Evolutionary conservation across 805 yeast genomes (phyloP).

Genomic region (Cyberlindnera saturnus): DNA sequence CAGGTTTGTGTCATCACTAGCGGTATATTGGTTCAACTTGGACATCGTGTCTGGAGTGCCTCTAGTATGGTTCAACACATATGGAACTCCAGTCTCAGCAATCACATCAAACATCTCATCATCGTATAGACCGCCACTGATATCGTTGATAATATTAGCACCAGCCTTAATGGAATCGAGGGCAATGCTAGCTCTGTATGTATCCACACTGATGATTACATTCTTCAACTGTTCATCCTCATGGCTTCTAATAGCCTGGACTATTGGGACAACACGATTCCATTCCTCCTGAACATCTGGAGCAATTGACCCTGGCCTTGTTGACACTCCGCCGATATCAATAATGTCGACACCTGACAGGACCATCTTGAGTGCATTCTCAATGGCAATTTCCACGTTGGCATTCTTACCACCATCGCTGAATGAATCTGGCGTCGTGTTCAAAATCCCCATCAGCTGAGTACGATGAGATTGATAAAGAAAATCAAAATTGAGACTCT

Average conservation of each 20-base stretch:
- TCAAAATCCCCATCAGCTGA: slow-evolving; percentile 78
- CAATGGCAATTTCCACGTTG: slow-evolving; percentile 35
- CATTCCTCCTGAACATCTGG: slow-evolving; percentile 64
- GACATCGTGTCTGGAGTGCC: slow-evolving; percentile 78
- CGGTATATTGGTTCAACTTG: slow-evolving; percentile 46
- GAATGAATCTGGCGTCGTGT: slow-evolving; percentile 91
- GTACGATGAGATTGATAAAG: slow-evolving; percentile 44
- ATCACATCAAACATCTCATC: slow-evolving; percentile 58
- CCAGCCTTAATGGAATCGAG: slow-evolving; percentile 62
- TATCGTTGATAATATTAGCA: slow-evolving; percentile 89
- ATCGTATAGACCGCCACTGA: slow-evolving; percentile 76
- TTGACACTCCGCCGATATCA: slow-evolving; percentile 93
- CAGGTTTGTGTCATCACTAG: slow-evolving; percentile 30
- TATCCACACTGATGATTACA: slow-evolving; percentile 74
- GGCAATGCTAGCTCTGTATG: slow-evolving; percentile 77
- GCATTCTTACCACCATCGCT: slow-evolving; percentile 73
- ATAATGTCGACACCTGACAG: slow-evolving; percentile 64
- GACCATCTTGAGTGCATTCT: slow-evolving; percentile 43
- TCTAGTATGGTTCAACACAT: slow-evolving; percentile 77
- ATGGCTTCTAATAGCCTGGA: slow-evolving; percentile 50
- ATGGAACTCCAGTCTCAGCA: slow-evolving; percentile 67
- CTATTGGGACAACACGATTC: slow-evolving; percentile 61
- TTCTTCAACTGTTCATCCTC: slow-evolving; percentile 29
- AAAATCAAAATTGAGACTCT: slow-evolving; percentile 39
- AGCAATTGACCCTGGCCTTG: slow-evolving; percentile 75